Conservation (phyloP, 305 asterid species). For the Solanum hybrid region DNA sequence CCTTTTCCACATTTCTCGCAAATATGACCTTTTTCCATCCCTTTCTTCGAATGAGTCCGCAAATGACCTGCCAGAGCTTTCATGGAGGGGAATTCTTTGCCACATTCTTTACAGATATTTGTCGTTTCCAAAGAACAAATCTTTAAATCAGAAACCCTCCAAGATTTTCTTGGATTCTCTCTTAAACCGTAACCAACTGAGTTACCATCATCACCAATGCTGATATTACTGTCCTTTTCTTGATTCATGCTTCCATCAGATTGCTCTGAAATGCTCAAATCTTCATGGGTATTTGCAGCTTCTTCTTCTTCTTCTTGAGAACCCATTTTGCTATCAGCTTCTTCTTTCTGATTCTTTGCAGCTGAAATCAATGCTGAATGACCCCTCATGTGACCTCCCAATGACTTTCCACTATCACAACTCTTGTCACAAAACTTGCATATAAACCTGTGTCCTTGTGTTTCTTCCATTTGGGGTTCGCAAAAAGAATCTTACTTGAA, state of each 20-base stretch:
- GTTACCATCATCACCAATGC: constrained; percentile 32
- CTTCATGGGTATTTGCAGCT: constrained; percentile 7
- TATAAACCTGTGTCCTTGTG: constrained; percentile 29
- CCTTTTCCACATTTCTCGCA: constrained; percentile 64
- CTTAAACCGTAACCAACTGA: constrained; percentile 44
- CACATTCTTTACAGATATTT: constrained; percentile 51
- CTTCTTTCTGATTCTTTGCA: constrained; percentile 29
- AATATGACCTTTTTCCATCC: constrained; percentile 11
- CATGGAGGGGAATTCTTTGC: constrained; percentile 45
- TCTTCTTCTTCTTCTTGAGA: constrained; percentile 12
- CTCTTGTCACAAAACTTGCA: constrained; percentile 68
- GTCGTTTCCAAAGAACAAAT: neutral
- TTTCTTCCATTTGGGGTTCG: constrained; percentile 23
- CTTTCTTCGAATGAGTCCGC: constrained; percentile 58
- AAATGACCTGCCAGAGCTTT: constrained; percentile 78
- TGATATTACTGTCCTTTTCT: constrained; percentile 21
- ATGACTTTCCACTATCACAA: constrained; percentile 67
- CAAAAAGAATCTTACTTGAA: constrained; percentile 2
- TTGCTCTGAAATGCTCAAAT: constrained; percentile 22
- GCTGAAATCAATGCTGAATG: constrained; percentile 58
- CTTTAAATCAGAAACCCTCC: constrained; percentile 45
- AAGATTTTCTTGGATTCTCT: constrained; percentile 71
- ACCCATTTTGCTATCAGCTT: constrained; percentile 19
- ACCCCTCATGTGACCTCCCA: constrained; percentile 91
- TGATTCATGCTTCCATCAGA: constrained; percentile 17